Evolutionary conservation across 2,329 filamentous ascomycete genomes (phyloP), one percentile per base, ranked within the genome.

Genomic region (Thielaviopsis punctulata): DNA sequence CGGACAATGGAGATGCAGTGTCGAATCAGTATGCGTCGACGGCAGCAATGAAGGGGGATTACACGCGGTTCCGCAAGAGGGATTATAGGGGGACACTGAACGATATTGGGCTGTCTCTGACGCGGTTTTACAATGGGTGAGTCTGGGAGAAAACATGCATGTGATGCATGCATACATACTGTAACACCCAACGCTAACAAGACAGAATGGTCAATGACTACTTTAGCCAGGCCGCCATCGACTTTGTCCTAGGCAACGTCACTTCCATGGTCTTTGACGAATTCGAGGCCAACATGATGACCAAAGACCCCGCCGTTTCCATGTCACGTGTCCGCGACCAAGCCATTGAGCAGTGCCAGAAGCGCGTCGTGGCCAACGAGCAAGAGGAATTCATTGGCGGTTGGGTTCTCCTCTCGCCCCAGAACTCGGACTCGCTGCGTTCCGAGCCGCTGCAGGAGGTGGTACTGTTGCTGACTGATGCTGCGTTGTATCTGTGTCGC

Each of bases 171-270:
- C 5, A 15, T 12, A 23, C n/a, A n/a, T 43, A 12, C 4, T 21
- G 19, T 18, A 15, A 33, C 19, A 7, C 33, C 27, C 58, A 22
- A n/a, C 51, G 0, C 1, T n/a, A n/a, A n/a, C n/a, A n/a, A n/a
- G n/a, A 75, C 62, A 96, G 95, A 58, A 92, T 96, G 66, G 88
- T 98, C 58, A 95, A 94, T 59, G 92, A 98, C 66, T 95, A 94
- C 65, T 96, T 96, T 66, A 84, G 89, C 21, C 92, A 98, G 64
- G 86, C 88, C 0, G 86, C 86, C 49, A 95, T 98, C 58, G 92
- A 98, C 64, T 96, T 92, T 62, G 75, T 95, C 3, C 76, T 96
- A 0, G 92, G 92, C 19, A 92, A 92, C 58, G 86, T 93, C 10
- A 87, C 83, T 0, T 82, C 81, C 1, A 73, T 80, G 15, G 84